Percentiles rank a stretch among this genome's conserved stretches.
Evolutionary conservation across 176 grass and related monocot genomes (phyloP).

Genomic region (bread wheat (Triticum aestivum)): DNA sequence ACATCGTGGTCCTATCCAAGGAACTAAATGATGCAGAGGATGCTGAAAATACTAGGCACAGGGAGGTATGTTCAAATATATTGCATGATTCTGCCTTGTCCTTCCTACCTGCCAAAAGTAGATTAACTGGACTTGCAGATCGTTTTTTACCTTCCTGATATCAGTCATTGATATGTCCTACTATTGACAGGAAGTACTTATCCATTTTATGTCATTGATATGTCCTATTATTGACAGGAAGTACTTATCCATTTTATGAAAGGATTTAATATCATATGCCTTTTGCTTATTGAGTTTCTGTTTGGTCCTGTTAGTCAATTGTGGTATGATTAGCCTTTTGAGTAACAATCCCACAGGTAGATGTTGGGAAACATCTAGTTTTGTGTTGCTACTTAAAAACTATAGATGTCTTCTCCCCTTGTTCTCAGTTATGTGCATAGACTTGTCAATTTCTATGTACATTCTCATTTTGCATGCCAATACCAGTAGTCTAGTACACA

Average conservation of each 20-base stretch:
- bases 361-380: not conserved
- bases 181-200: not conserved
- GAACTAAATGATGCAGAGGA: constrained; percentile 84
- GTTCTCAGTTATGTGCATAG: not conserved
- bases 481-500: not conserved
- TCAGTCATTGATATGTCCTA: constrained; percentile 1
- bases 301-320: not conserved
- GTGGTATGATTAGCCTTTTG: not conserved
- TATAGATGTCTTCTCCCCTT: not conserved
- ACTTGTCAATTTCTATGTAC: not conserved
- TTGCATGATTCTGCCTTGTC: constrained; percentile 19
- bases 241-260: not conserved
- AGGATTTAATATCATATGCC: not conserved
- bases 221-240: not conserved
- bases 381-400: not conserved
- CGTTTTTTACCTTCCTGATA: not conserved
- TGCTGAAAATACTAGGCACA: constrained; percentile 80
- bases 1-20: constrained; percentile 67
- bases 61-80: constrained; percentile 53
- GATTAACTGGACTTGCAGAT: not conserved
- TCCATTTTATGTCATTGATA: constrained; percentile 13
- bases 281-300: not conserved
- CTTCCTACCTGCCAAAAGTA: not conserved
- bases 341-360: not conserved
- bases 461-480: constrained; percentile 1